Percentiles rank a stretch among this genome's conserved stretches.
Conservation (phyloP, 164 flowering plant species). For the Liriodendron chinense region DNA sequence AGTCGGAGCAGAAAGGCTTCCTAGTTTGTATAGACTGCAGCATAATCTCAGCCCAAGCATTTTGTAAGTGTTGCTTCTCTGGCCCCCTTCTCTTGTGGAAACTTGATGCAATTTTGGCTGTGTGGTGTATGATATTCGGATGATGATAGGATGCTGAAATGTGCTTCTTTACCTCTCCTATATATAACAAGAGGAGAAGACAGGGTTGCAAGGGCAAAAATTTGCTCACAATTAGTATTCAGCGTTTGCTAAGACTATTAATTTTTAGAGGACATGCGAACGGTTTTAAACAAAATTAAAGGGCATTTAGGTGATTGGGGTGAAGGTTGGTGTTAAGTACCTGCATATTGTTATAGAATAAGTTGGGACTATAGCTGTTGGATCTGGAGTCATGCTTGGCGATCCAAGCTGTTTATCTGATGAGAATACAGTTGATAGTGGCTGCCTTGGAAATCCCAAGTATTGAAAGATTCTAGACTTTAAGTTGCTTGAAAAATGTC, state of each 20-base stretch:
- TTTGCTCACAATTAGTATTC: too few relatives aligned
- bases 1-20: slow-evolving; percentile 52
- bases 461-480: too few relatives aligned
- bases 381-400: too few relatives aligned
- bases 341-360: background rate
- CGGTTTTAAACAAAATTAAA: background rate
- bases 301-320: background rate
- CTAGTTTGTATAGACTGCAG: slow-evolving; percentile 12
- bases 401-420: background rate
- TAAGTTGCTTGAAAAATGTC: too few relatives aligned
- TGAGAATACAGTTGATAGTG: background rate
- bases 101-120: slow-evolving; percentile 15
- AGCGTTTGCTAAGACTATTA: background rate
- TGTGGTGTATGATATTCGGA: slow-evolving; percentile 13
- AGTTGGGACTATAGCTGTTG: too few relatives aligned
- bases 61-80: slow-evolving; percentile 9
- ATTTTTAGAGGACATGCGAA: background rate
- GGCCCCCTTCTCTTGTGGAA: slow-evolving; percentile 7
- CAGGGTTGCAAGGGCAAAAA: background rate
- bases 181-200: background rate
- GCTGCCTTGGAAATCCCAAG: background rate
- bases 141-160: slow-evolving; percentile 6
- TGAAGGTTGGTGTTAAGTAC: background rate
- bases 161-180: background rate
- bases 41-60: background rate